These are phyloP conservation scores for Rhynchosporium secalis DNA, from an alignment of 2,329 filamentous ascomycete species.

Conservation along the genomic window DNA sequence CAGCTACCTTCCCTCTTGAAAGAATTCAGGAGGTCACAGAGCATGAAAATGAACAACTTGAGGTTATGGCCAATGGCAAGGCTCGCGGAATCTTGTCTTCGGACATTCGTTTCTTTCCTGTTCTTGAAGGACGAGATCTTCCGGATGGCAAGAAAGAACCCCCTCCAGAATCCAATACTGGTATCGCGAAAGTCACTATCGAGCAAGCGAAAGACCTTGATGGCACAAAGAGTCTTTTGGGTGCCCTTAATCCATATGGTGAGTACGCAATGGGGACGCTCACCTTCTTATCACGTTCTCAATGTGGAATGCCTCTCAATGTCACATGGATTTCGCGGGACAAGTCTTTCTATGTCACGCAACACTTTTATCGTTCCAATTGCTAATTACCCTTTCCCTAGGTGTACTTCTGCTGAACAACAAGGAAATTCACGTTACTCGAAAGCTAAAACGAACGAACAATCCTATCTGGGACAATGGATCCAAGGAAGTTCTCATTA, in stretches of 20 bases:
- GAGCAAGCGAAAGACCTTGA: constrained; percentile 97
- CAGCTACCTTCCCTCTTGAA: constrained; percentile 82
- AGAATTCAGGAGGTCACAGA: constrained; percentile 74
- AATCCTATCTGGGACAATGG: constrained; percentile 95
- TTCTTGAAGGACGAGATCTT: constrained; percentile 70
- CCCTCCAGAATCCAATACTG: constrained; percentile 85
- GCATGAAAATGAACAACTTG: constrained; percentile 81
- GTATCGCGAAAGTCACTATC: constrained; percentile 89
- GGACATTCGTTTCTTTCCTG: constrained; percentile 94
- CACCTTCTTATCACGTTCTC: no score
- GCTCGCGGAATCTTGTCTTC: constrained; percentile 75
- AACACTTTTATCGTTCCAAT: no score
- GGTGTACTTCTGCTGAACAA: constrained; percentile 79
- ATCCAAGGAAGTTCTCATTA: constrained; percentile 91
- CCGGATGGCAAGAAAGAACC: constrained; percentile 78
- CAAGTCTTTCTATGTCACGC: no score
- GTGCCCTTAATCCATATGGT: constrained; percentile 88
- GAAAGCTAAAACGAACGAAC: constrained; percentile 94
- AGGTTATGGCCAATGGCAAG: constrained; percentile 82
- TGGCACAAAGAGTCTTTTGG: constrained; percentile 86
- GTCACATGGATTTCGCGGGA: no score
- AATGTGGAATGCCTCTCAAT: no score
- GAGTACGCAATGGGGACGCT: no score
- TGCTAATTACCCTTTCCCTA: no score
- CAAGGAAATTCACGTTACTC: constrained; percentile 84